Evolutionary conservation across 2,329 filamentous ascomycete genomes (phyloP).

Genomic region (Tothia fuscella): DNA sequence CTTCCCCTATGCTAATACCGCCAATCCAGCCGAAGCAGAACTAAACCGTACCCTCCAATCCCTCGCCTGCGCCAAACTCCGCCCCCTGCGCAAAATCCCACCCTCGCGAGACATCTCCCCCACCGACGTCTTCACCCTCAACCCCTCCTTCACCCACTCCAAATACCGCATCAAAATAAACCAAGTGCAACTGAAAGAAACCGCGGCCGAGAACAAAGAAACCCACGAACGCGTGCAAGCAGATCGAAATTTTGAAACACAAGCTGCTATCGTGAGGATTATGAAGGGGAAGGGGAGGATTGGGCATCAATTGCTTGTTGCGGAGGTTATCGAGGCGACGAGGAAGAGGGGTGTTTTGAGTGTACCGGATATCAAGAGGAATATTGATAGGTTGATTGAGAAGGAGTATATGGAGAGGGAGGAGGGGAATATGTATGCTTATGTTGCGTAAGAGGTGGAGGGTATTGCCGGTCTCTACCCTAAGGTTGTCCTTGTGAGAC

Average conservation of each 20-base stretch:
- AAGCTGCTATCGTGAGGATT: constrained; percentile 91
- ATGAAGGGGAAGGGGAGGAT: constrained; percentile 92
- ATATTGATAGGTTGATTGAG: constrained; percentile 90
- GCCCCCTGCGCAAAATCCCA: constrained; percentile 74
- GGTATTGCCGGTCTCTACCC: too few relatives aligned
- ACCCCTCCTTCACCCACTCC: constrained; percentile 61
- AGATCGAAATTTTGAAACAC: constrained; percentile 90
- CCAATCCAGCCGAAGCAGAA: constrained; percentile 50
- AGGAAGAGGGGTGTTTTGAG: constrained; percentile 78
- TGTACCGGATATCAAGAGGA: constrained; percentile 81
- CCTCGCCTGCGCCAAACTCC: constrained; percentile 78
- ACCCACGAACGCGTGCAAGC: constrained; percentile 83
- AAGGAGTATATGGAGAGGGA: constrained; percentile 86
- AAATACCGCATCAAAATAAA: constrained; percentile 97
- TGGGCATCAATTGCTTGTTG: constrained; percentile 73
- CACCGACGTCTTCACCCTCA: constrained; percentile 77
- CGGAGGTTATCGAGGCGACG: constrained; percentile 85
- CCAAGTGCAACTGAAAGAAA: constrained; percentile 95
- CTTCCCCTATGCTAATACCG: not conserved
- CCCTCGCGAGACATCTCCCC: constrained; percentile 67
- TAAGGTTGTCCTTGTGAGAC: too few relatives aligned
- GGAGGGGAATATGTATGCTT: constrained; percentile 55
- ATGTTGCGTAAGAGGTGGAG: constrained; percentile 26
- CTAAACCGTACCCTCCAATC: constrained; percentile 87
- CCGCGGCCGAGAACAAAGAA: constrained; percentile 84